Conservation (phyloP, 2,329 filamentous ascomycete species). For the Aureobasidium leucospermi region DNA sequence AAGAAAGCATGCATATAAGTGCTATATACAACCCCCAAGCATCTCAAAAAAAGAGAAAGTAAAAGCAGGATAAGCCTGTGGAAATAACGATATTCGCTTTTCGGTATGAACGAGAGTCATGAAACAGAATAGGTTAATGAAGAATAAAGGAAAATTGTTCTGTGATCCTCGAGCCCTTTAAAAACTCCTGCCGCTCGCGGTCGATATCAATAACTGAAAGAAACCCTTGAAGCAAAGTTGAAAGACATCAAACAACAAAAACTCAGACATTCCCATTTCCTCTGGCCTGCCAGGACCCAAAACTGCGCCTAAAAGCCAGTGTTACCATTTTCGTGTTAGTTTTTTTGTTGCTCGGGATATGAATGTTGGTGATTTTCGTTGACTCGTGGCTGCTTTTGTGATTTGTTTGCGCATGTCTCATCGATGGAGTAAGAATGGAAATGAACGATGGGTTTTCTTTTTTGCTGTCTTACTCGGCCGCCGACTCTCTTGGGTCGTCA, state of each 20-base stretch:
- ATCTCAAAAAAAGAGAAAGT: not conserved
- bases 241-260: not conserved
- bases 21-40: not conserved
- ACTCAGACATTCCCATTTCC: not conserved
- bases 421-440: not conserved
- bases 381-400: not conserved
- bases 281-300: not conserved
- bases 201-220: not conserved
- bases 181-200: not conserved
- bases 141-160: not conserved
- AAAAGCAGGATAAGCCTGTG: not conserved
- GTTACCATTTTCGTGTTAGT: not conserved
- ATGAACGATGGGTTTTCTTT: not conserved
- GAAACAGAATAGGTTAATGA: not conserved
- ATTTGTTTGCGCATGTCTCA: not conserved
- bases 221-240: too few species aligned
- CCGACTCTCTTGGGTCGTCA: conserved; percentile 5
- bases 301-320: not conserved
- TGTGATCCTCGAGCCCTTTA: not conserved
- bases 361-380: not conserved
- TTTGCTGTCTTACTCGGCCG: not conserved
- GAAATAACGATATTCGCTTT: not conserved
- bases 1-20: not conserved
- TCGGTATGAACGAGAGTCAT: not conserved
- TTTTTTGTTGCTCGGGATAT: not conserved